Percentiles rank a stretch among this genome's conserved stretches.
Conservation (phyloP, 202 grass and related monocot species). For the Setaria viridis region DNA sequence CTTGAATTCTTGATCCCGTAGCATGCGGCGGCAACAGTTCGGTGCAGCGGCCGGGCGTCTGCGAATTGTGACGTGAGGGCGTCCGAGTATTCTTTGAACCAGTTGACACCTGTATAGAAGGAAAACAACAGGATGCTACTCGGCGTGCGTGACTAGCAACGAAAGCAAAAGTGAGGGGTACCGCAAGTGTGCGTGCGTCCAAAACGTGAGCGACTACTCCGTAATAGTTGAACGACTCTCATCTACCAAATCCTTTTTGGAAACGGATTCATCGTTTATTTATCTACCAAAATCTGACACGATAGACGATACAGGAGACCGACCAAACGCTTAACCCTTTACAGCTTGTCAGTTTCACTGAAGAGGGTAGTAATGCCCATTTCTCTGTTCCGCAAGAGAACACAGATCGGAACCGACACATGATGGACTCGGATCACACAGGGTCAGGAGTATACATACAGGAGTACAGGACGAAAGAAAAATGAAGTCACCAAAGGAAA, state of each 20-base stretch:
- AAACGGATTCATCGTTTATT: not conserved
- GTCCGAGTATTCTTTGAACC: not conserved
- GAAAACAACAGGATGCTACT: not conserved
- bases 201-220: not conserved
- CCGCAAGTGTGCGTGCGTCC: not conserved
- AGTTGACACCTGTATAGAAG: not conserved
- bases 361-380: not conserved
- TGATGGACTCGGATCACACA: not conserved
- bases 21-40: not conserved
- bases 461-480: not conserved
- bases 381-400: not conserved
- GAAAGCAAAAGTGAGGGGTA: not conserved
- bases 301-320: not conserved
- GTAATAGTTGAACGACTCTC: conserved; percentile 36
- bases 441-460: not conserved
- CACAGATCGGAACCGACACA: not conserved
- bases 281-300: conserved; percentile 11
- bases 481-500: not conserved
- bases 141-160: not conserved
- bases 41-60: not conserved
- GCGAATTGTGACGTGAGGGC: no score
- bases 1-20: not conserved
- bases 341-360: not conserved
- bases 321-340: not conserved
- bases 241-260: not conserved